Evolutionary conservation across 306 rosid species (phyloP).

Genomic region (Malus domestica): ASM211411v1 NC_041789.1:21538001-21538500

Average conservation of each 20-base stretch:
- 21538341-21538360: background rate
- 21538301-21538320: background rate
- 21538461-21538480: no score
- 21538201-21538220: conserved; percentile 67
- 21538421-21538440: no score
- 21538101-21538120: conserved; percentile 45
- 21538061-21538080: conserved; percentile 36
- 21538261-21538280: background rate
- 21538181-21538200: conserved; percentile 39
- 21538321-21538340: background rate
- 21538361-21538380: no score
- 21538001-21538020: background rate
- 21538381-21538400: background rate
- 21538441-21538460: no score
- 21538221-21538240: background rate
- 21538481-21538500: no score
- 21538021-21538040: background rate
- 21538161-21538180: conserved; percentile 43
- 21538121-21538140: conserved; percentile 44
- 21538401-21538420: no score
- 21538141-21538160: conserved; percentile 39
- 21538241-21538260: background rate
- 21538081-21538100: conserved; percentile 52
- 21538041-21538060: conserved; percentile 5
- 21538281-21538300: background rate